Percentiles rank a stretch among this genome's conserved stretches.
phyloP scores from a whole-genome alignment of 1,284 basidiomycete genomes.

The Pseudozyma sp. region DNA sequence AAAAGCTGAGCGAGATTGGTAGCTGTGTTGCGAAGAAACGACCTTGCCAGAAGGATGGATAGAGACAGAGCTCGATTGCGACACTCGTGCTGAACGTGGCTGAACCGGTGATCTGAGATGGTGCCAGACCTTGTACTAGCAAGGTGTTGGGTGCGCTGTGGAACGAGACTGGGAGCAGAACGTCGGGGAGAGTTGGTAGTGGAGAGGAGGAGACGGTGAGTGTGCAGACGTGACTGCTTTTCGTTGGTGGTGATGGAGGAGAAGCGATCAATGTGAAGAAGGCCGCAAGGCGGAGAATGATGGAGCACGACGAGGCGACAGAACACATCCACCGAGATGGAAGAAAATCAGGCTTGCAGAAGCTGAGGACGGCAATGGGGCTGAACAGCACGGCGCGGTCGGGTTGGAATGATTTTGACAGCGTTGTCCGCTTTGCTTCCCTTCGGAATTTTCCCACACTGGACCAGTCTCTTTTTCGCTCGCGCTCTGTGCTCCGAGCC shows the following conservation, averaged over 20 bases:
- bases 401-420: slow-evolving; percentile 1
- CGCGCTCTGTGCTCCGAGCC: not conserved
- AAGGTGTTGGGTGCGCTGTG: not conserved
- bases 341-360: slow-evolving; percentile 16
- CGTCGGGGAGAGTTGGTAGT: not conserved
- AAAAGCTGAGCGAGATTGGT: not conserved
- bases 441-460: too few relatives aligned
- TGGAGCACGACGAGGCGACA: not conserved
- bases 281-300: not conserved
- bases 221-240: not conserved
- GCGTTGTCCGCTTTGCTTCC: slow-evolving; percentile 1
- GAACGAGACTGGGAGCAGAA: not conserved
- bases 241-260: slow-evolving; percentile 2
- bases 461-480: not conserved
- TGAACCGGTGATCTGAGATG: not conserved
- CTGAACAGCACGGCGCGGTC: not conserved
- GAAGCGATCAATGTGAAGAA: slow-evolving; percentile 2
- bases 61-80: not conserved
- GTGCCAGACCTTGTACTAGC: not conserved
- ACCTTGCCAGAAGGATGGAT: slow-evolving; percentile 29
- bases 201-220: not conserved
- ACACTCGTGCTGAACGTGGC: not conserved
- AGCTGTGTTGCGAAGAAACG: not conserved
- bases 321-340: not conserved
- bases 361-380: not conserved